Evolutionary conservation across 116 monocot genomes (phyloP).

Genomic region (Phalaenopsis hybrid): DNA sequence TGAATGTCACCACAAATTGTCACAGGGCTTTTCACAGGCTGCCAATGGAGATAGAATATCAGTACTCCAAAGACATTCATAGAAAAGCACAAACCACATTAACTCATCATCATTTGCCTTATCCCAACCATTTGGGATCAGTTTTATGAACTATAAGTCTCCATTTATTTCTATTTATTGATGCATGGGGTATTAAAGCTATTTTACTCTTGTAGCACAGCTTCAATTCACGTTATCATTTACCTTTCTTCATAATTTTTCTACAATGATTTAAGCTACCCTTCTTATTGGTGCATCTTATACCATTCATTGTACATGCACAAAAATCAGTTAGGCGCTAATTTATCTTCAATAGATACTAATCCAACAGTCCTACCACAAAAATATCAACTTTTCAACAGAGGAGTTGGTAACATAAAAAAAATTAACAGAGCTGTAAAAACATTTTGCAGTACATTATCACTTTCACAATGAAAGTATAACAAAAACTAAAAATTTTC

Average conservation of each 20-base stretch:
- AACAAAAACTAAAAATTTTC: background rate
- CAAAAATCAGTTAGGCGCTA: background rate
- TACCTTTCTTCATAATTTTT: background rate
- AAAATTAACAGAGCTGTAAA: too few species aligned
- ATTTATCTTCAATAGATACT: background rate
- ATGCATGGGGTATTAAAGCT: conserved; percentile 1
- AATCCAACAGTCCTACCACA: background rate
- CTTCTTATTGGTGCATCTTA: background rate
- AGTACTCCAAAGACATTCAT: background rate
- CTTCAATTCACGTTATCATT: background rate
- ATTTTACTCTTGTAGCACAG: background rate
- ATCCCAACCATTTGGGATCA: background rate
- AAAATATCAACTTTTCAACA: background rate
- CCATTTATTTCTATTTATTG: background rate
- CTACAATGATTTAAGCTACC: background rate
- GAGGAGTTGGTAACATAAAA: too few species aligned
- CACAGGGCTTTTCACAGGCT: conserved; percentile 97
- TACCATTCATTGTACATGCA: too few species aligned
- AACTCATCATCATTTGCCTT: background rate
- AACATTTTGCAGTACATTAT: too few species aligned
- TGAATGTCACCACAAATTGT: conserved; percentile 98
- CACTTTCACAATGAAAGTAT: background rate
- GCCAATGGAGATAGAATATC: conserved; percentile 13
- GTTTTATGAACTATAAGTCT: background rate
- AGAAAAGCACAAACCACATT: background rate